Evolutionary conservation across 2,329 filamentous ascomycete genomes (phyloP).

Genomic region (Sarocladium strictum): DNA sequence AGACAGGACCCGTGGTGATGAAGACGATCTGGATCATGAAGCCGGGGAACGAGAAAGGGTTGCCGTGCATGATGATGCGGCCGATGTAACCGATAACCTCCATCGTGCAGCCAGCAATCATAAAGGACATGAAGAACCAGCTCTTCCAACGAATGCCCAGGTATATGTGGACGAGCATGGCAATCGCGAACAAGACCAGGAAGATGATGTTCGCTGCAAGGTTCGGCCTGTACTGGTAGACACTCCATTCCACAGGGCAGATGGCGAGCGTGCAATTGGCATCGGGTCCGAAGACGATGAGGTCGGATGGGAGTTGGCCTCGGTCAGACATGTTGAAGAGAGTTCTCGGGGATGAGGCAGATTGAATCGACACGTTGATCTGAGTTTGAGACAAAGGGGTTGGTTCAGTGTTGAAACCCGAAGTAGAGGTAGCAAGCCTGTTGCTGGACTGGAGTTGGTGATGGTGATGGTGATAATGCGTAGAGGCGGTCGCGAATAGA

Average conservation of each 20-base stretch:
- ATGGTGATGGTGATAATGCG: too few relatives aligned
- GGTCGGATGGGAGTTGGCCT: background rate
- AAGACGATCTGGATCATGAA: conserved; percentile 57
- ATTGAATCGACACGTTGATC: background rate
- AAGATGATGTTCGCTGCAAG: conserved; percentile 36
- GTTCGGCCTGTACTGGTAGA: conserved; percentile 41
- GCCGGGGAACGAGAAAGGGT: conserved; percentile 50
- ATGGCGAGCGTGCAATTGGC: conserved; percentile 44
- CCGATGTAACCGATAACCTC: conserved; percentile 60
- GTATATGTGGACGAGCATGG: conserved; percentile 35
- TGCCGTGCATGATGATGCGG: conserved; percentile 47
- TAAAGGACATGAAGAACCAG: conserved; percentile 39
- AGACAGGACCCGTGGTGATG: conserved; percentile 34
- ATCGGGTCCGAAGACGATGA: conserved; percentile 35
- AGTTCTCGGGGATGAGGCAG: too few relatives aligned
- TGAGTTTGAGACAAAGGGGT: too few relatives aligned
- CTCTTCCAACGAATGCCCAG: conserved; percentile 36
- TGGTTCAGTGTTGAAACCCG: too few relatives aligned
- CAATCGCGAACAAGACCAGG: conserved; percentile 37
- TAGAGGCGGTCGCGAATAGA: too few relatives aligned
- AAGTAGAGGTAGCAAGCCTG: too few relatives aligned
- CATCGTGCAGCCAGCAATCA: conserved; percentile 47
- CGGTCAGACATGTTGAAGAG: background rate
- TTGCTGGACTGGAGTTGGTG: too few relatives aligned
- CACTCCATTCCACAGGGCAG: conserved; percentile 38